A percentile compares a stretch with the other conserved stretches of the same genome.
phyloP scores from a whole-genome alignment of 2,329 filamentous ascomycete genomes.

The Chrysosporium queenslandicum region DNA sequence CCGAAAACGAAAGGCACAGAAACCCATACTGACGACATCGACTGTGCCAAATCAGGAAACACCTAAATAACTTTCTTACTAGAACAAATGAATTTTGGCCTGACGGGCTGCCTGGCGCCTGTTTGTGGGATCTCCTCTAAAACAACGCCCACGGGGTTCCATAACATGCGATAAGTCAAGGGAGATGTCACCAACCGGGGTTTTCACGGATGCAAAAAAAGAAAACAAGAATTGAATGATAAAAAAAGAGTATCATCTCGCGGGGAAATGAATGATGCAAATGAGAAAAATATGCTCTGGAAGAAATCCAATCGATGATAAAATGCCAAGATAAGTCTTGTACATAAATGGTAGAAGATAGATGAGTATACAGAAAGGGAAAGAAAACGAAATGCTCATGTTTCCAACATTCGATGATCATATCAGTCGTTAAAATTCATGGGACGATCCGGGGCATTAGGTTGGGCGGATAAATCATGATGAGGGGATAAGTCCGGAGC shows the following conservation, averaged over 20 bases:
- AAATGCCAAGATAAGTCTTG: constrained; percentile 6
- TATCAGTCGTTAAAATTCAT: constrained; percentile 6
- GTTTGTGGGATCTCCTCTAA: too few relatives aligned
- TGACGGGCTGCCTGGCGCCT: too few relatives aligned
- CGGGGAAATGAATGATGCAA: neutral
- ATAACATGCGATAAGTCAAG: neutral
- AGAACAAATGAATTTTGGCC: too few relatives aligned
- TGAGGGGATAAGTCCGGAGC: neutral
- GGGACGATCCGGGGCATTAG: neutral
- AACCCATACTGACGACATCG: neutral
- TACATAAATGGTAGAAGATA: constrained; percentile 5
- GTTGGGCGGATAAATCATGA: neutral
- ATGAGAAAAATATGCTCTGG: neutral
- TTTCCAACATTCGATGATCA: neutral
- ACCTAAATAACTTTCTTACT: too few relatives aligned
- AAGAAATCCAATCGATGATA: constrained; percentile 12
- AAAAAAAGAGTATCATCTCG: neutral
- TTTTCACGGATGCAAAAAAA: neutral
- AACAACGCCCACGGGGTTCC: neutral
- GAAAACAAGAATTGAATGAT: neutral
- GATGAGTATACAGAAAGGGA: neutral
- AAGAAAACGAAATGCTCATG: neutral
- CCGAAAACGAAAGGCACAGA: neutral
- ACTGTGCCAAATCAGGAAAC: too few relatives aligned
- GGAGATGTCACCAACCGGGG: too few relatives aligned